phyloP scores from a whole-genome alignment of 1,284 basidiomycete species.

The Ustanciosporium gigantosporum region DNA sequence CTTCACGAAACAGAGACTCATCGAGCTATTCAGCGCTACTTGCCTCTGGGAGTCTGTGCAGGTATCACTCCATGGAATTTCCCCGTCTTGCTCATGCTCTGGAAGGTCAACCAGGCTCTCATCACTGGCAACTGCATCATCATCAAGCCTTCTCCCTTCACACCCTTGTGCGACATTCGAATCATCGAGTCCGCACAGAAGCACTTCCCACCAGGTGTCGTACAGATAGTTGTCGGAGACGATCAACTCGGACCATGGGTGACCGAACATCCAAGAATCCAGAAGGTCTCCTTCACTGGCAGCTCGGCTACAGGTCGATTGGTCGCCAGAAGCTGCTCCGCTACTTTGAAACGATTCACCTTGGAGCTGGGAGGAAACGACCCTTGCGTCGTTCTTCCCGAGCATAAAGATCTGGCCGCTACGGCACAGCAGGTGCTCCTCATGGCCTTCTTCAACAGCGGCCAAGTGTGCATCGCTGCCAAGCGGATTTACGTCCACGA shows the following conservation, averaged over 20 bases:
- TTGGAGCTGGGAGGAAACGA: constrained; percentile 46
- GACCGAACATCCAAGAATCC: constrained; percentile 34
- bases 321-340: constrained; percentile 29
- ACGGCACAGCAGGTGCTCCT: constrained; percentile 14
- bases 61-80: constrained; percentile 45
- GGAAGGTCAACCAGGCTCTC: constrained; percentile 31
- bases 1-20: constrained; percentile 16
- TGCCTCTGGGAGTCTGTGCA: constrained; percentile 33
- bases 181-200: constrained; percentile 36
- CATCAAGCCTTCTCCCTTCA: constrained; percentile 45
- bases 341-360: constrained; percentile 40
- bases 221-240: constrained; percentile 36
- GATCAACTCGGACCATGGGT: constrained; percentile 31
- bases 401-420: constrained; percentile 16
- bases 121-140: constrained; percentile 40
- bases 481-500: constrained; percentile 45
- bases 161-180: constrained; percentile 33
- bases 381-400: constrained; percentile 15
- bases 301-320: constrained; percentile 30
- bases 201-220: constrained; percentile 35
- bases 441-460: constrained; percentile 27
- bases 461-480: constrained; percentile 33
- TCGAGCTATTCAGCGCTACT: constrained; percentile 13
- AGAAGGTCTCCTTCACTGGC: constrained; percentile 42
- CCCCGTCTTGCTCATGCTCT: constrained; percentile 32